These are phyloP conservation scores for Calycina marina DNA, from an alignment of 2,329 filamentous ascomycete species.

Conservation along the genomic window DNA sequence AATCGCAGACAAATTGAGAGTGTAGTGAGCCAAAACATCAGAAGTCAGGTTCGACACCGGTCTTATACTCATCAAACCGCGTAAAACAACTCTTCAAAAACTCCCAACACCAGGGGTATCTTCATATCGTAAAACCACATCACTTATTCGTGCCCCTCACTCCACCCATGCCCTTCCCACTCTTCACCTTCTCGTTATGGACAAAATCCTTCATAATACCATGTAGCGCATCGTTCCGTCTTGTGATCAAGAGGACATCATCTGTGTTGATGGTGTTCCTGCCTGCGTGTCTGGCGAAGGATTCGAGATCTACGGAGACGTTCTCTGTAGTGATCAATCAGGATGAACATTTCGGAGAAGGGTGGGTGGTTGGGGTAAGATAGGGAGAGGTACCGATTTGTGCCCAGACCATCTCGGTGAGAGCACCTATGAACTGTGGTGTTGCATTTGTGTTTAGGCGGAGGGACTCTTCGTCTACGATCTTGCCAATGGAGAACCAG, in stretches of 20 bases:
- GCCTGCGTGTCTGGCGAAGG: conserved; percentile 63
- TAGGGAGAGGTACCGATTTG: conserved; percentile 59
- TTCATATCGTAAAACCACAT: not conserved
- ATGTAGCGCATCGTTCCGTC: conserved; percentile 76
- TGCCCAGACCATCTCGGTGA: conserved; percentile 77
- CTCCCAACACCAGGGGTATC: not conserved
- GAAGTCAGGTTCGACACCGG: not conserved
- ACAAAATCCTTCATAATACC: conserved; percentile 57
- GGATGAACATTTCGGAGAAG: not conserved
- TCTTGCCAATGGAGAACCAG: conserved; percentile 73
- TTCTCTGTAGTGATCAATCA: conserved; percentile 27
- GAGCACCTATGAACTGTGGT: conserved; percentile 72
- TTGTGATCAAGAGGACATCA: conserved; percentile 75
- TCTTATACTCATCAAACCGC: too few relatives aligned
- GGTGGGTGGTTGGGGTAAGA: conserved; percentile 1
- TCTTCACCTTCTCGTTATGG: conserved; percentile 38
- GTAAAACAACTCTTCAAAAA: not conserved
- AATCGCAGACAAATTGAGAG: not conserved
- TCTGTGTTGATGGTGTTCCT: conserved; percentile 67
- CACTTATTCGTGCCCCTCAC: conserved; percentile 2
- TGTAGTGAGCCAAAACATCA: not conserved
- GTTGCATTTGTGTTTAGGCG: conserved; percentile 69
- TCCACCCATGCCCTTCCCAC: conserved; percentile 4
- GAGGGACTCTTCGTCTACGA: conserved; percentile 73
- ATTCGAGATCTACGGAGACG: conserved; percentile 44